Evolutionary conservation across 2,329 filamentous ascomycete species (phyloP).

Genomic region (Thermothelomyces thermophilus): DNA sequence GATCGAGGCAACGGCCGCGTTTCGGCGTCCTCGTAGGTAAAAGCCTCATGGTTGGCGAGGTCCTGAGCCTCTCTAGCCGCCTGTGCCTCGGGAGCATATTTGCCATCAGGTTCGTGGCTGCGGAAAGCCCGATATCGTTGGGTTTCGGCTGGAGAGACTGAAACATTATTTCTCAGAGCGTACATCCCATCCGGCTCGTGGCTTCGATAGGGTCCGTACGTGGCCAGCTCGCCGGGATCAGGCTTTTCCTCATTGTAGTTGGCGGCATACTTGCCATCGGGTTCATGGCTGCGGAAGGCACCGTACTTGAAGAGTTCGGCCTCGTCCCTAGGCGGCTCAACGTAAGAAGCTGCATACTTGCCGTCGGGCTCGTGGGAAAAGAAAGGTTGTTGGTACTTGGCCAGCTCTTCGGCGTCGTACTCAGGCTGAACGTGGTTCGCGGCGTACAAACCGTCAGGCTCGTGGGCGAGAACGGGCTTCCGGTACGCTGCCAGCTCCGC

Average conservation of each 20-base stretch:
- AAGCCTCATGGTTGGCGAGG: slow-evolving; percentile 22
- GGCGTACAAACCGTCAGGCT: slow-evolving; percentile 20
- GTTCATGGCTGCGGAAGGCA: slow-evolving; percentile 23
- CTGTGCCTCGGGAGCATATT: slow-evolving; percentile 3
- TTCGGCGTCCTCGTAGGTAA: slow-evolving; percentile 19
- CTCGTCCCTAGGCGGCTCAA: slow-evolving; percentile 27
- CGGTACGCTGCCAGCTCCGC: slow-evolving; percentile 28
- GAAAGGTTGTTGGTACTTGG: slow-evolving; percentile 17
- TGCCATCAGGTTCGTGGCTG: slow-evolving; percentile 16
- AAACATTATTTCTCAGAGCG: background rate
- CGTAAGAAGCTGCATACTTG: slow-evolving; percentile 27
- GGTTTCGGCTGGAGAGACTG: background rate
- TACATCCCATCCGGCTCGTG: slow-evolving; percentile 21
- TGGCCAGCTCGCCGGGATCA: slow-evolving; percentile 3
- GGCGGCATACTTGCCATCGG: slow-evolving; percentile 24
- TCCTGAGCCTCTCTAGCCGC: slow-evolving; percentile 23
- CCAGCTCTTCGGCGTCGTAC: slow-evolving; percentile 34
- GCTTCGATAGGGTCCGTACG: slow-evolving; percentile 15
- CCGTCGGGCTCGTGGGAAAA: slow-evolving; percentile 34
- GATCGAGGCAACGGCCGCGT: background rate
- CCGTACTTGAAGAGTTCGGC: slow-evolving; percentile 18
- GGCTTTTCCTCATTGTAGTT: background rate
- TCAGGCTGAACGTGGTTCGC: slow-evolving; percentile 15
- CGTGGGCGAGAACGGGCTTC: slow-evolving; percentile 28
- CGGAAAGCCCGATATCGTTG: slow-evolving; percentile 18